Conservation (phyloP, 2,329 filamentous ascomycete species). For the Talaromyces piceae region DNA sequence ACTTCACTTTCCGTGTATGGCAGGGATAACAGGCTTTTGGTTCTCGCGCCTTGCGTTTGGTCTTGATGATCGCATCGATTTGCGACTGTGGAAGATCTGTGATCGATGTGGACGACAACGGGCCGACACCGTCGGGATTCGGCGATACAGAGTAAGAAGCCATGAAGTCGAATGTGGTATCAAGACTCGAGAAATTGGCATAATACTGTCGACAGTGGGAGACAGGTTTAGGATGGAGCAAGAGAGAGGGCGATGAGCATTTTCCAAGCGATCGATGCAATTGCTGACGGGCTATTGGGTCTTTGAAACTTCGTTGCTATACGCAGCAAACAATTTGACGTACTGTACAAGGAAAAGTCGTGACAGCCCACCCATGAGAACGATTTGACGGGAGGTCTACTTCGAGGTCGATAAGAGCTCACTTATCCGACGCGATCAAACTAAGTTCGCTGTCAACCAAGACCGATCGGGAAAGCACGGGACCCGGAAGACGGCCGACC, state of each 20-base stretch:
- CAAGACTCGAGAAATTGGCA: not conserved
- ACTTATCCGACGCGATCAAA: not conserved
- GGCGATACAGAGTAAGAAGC: slow-evolving; percentile 8
- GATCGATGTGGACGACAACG: slow-evolving; percentile 11
- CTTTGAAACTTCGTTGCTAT: not conserved
- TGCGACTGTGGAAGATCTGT: slow-evolving; percentile 29
- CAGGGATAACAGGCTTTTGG: slow-evolving; percentile 42
- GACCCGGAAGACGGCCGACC: too few species aligned
- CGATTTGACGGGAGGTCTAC: not conserved
- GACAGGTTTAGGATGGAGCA: not conserved
- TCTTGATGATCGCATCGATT: slow-evolving; percentile 32
- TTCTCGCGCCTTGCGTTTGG: slow-evolving; percentile 37
- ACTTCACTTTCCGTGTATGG: slow-evolving; percentile 43
- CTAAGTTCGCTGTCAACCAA: not conserved
- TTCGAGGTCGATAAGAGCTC: not conserved
- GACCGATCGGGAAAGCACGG: not conserved
- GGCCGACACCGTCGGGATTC: not conserved
- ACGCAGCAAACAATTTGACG: too few species aligned
- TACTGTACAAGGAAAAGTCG: too few species aligned
- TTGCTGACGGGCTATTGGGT: not conserved
- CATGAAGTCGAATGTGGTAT: slow-evolving; percentile 1
- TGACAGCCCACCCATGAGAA: too few species aligned
- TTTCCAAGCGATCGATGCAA: not conserved
- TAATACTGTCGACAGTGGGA: not conserved
- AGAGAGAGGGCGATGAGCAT: not conserved